Evolutionary conservation across 805 yeast genomes (phyloP), one percentile per base, ranked within the genome.

Genomic region (Ogataea sp.): DNA sequence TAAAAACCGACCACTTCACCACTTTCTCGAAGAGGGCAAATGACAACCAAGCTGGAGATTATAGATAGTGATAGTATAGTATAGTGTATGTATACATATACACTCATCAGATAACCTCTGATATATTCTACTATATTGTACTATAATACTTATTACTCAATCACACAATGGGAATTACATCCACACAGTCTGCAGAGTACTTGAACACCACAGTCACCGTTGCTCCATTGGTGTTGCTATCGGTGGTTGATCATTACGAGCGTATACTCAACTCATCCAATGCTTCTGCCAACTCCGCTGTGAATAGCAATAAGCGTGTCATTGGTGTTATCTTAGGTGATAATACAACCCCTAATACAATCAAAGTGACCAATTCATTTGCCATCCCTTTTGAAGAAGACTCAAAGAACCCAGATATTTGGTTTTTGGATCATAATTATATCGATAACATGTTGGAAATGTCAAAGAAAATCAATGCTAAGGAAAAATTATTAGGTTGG

Each of bases 351-450:
- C 64, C 15, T 61, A 11, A 11, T 23, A 11, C 64, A 2, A 77
- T 89, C 36, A 77, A 80, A 38, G 90, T 89, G 17, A 78, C 96
- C 39, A 93, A 93, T 65, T 83, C 94, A 20, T 93, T 86, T 67
- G 99, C 97, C 8, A 84, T 93, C 37, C 99, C 99, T 1, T 93
- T 93, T 57, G 98, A 93, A 64, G 99, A 93, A 59, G 98, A 93
- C 56, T 95, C 83, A 34, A 83, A 78, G 60, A 84, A 87, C 59
- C 75, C 95, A 2, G 80, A 79, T 17, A 96, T 94, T 34, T 93
- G 97, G 97, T 93, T 93, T 57, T 67, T 93, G 52, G 98, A 93
- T 59, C 98, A 93, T 65, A 90, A 93, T 59, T 93, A 81, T 60
- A 86, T 93, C 43, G 97, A 90, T 56, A 77, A 84, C 39, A 93